phyloP scores from a whole-genome alignment of 306 rosid species.

The Vachellia pachyceras region DNA sequence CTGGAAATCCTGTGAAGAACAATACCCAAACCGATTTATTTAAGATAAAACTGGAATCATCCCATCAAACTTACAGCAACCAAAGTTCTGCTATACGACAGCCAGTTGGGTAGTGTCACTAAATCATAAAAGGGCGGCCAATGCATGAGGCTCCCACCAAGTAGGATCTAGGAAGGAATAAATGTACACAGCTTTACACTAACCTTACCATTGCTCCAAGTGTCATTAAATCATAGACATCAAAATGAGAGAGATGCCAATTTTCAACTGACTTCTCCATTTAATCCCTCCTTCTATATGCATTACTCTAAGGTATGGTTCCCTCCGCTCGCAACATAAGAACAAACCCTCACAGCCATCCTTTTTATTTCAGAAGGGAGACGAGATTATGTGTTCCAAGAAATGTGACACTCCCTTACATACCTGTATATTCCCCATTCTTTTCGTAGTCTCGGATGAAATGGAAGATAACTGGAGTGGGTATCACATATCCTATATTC shows the following conservation, averaged over 20 bases:
- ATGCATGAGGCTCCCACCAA: no score
- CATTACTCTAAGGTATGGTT: neutral
- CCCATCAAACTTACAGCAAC: slow-evolving; percentile 15
- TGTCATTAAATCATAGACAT: neutral
- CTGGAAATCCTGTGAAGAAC: slow-evolving; percentile 70
- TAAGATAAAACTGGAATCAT: neutral
- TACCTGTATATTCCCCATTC: slow-evolving; percentile 76
- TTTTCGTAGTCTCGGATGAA: slow-evolving; percentile 70
- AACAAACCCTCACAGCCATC: no score
- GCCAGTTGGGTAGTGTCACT: slow-evolving; percentile 20
- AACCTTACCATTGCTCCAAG: no score
- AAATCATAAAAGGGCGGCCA: neutral
- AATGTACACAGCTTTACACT: no score
- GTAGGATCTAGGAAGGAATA: no score
- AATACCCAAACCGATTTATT: slow-evolving; percentile 3
- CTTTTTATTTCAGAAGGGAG: no score
- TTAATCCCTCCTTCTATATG: neutral
- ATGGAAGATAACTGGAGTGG: slow-evolving; percentile 75
- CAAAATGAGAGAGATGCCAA: neutral
- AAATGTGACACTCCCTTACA: neutral
- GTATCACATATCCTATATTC: slow-evolving; percentile 80
- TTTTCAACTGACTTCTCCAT: slow-evolving; percentile 5
- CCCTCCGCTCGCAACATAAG: no score
- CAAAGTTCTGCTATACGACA: slow-evolving; percentile 10
- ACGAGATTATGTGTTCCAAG: no score